Evolutionary conservation across 164 flowering plant species (phyloP), one percentile per base, ranked within the genome.

Genomic region (Pachysandra terminalis): DNA sequence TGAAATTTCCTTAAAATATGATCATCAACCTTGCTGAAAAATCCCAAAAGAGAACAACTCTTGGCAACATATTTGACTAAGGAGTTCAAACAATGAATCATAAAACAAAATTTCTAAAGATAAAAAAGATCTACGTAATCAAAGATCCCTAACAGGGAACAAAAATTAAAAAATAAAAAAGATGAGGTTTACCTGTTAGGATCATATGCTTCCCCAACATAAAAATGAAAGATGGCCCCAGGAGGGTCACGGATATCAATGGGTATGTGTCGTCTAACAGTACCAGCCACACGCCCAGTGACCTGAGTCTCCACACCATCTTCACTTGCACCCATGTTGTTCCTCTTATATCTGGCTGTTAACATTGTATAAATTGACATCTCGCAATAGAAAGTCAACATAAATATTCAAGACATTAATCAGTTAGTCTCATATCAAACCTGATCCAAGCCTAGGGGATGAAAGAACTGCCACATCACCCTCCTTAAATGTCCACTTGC

Each of bases 171-270:
- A 65, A 19, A 56, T 0, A 1, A n/a, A 21, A 51, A 27, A 22
- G 25, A 35, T 28, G 58, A 37, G 57, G 57, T 22, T 22, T 25
- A 90, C 97, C 90, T 85, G 78, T 71, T 87, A 66, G 87, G 21
- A 79, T 91, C 93, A 79, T 76, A 82, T 14, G 86, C 74, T 75
- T 92, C 96, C 59, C 98, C 98, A 71, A 92, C 97, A 84, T 78
- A 91, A 77, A 91, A 91, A 71, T 94, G 98, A 77, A 94, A 90
- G 41, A 85, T 89, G 21, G 96, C 98, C n/a, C 97, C 98, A 21
- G 65, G 76, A 72, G 90, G 95, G 67, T 90, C 98, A 72, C 95
- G 96, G 69, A 85, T 81, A 74, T 90, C 98, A 76, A 88, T 68
- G 54, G 97, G 96, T 15, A 79, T 75, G 64, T 87, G 86, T n/a